Evolutionary conservation across 208 protist species (phyloP), one percentile per base, ranked within the genome.

Genomic region (Acanthamoeba polyphaga): DNA sequence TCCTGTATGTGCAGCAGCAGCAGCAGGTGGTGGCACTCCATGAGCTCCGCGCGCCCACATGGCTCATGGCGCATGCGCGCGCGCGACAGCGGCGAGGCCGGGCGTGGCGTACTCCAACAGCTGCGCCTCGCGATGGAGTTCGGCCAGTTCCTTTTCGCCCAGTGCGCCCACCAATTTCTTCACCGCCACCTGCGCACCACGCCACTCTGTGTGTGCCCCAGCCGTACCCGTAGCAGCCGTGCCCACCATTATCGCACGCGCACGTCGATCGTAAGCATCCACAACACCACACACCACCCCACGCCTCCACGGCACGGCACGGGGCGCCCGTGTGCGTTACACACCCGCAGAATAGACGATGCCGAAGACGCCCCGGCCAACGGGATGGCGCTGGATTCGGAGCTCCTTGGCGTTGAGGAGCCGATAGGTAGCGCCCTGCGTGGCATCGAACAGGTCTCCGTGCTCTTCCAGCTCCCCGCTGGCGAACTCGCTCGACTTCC

Each of bases 141-240:
- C 82, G n/a, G 82, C 55, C 8, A 89, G 34, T 32, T 89, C 82
- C 55, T 89, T 89, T 43, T 89, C 82, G 17, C 82, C 82, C 55
- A 89, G 55, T 5, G 82, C 53, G 12, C 82, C 82, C 82, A 89
- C 82, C 82, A 89, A 64, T 27, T 89, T 89, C 32, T 89, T 89
- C 43, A 89, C 82, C 0, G 82, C 82, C 82, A 89, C 82, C 46
- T 58, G 46, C 15, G 82, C 82, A 17, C 82, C 82, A 10, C 82
- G 22, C 82, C 82, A 89, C 34, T 89, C 82, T 89, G 82, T 51
- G 55, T 29, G 68, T 34, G n/a, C 8, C 1, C 15, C 17, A 88
- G 58, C 12, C 24, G 80, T 43, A 43, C 38, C 38, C 1, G 38
- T 43, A 43, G 38, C 3, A 43, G 38, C 38, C 2, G 38, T 4